Evolutionary conservation across 1,139 yeast species (phyloP).

Genomic region (Debaryomyces subglobosus): DNA sequence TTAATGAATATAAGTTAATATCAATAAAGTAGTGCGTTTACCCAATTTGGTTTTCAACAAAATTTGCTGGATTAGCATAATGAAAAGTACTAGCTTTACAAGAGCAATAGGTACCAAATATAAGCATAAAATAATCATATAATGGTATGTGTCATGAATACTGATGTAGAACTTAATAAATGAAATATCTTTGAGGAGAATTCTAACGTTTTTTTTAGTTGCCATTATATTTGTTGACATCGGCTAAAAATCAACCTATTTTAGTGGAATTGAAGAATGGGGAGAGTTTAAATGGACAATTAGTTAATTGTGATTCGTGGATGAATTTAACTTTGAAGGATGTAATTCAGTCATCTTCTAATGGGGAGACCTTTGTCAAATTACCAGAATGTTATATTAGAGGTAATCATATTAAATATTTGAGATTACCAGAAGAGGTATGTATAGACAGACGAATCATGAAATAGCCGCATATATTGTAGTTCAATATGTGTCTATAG

Average conservation of each 20-base stretch:
- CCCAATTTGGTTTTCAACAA: constrained; percentile 1
- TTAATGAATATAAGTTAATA: neutral
- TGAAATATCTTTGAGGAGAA: neutral
- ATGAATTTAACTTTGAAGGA: constrained; percentile 88
- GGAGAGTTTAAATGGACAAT: constrained; percentile 82
- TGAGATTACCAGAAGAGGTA: constrained; percentile 49
- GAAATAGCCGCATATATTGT: neutral
- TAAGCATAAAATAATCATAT: neutral
- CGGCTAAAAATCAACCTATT: constrained; percentile 88
- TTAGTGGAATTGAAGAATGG: constrained; percentile 92
- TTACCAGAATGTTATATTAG: constrained; percentile 80
- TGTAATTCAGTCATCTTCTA: constrained; percentile 73
- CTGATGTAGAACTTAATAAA: neutral
- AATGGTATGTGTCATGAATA: constrained; percentile 2
- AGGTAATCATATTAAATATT: constrained; percentile 69
- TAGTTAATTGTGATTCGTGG: constrained; percentile 90
- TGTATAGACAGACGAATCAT: constrained; percentile 8
- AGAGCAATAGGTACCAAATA: neutral
- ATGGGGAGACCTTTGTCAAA: constrained; percentile 68
- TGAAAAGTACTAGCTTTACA: neutral
- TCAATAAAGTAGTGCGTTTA: neutral
- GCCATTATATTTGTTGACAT: constrained; percentile 86
- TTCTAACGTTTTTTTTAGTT: constrained; percentile 49
- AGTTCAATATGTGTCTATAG: neutral
- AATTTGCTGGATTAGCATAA: constrained; percentile 2